Base-by-base conservation (phyloP, 2,329 filamentous ascomycete species). In the Epichloe hybrida region DNA sequence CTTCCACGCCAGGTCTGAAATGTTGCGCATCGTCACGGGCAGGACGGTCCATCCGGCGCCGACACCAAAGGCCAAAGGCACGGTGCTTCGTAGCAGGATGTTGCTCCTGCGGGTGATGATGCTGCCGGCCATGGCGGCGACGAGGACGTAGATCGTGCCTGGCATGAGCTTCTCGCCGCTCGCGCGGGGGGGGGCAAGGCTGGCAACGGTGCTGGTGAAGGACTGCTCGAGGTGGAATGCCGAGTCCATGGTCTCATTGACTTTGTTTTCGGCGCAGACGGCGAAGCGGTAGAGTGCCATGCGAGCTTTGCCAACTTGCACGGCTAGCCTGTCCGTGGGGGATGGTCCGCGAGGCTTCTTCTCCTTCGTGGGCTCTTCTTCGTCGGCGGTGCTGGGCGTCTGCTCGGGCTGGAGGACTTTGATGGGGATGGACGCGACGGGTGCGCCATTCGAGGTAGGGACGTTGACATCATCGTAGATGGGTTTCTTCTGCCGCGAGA, bases 61-160 rank as follows among this genome's bases (percentile, higher is more conserved):
- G 55, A 95, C 72, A 57, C 90, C 93, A 42, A 96, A 80, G 20
- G 83, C 82, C 47, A 91, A 69, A 11, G 93, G 93, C 2, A 86
- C 77, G 2, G 83, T 74, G 50, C 84, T 82, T 58, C 93, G 83
- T 50, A 98, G 72, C 55, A 95, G 66, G 55, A 97, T 77, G 67
- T 86, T 90, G 60, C 91, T 83, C 74, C 95, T 94, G 56, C 91
- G 82, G 50, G 87, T 81, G 50, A 96, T 74, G 65, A 98, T 97
- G 68, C 82, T 89, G 59, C 91, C 93, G 37, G 93, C 88, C 90
- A 98, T 96, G 61, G 88, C 83, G 41, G 90, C 84, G 46, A 98
- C 90, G 34, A 96, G 79, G 45, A 97, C 89, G 71, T 97, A 97
- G 58, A 97, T 81, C 53, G 82, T 76, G 27, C 91, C 91, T 36